These are phyloP conservation scores for Cordia subcordata DNA, from an alignment of 257 asterid genomes.

Conservation along the genomic window DNA sequence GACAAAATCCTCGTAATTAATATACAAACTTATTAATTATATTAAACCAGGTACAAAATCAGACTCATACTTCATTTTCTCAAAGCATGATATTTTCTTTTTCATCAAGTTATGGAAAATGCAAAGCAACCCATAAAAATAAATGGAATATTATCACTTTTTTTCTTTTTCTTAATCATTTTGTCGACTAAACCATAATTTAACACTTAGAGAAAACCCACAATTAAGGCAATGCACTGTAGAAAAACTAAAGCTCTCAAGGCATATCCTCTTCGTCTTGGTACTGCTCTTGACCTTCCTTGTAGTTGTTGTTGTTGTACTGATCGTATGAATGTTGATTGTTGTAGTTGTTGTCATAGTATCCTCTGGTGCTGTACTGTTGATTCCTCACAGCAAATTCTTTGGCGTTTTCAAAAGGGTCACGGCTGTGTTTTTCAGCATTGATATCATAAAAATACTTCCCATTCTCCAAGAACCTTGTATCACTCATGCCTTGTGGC, in stretches of 20 bases:
- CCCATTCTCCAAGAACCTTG: constrained; percentile 63
- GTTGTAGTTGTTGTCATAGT: constrained; percentile 12
- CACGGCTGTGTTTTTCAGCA: constrained; percentile 33
- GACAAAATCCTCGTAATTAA: constrained; percentile 1
- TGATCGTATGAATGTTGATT: constrained; percentile 11
- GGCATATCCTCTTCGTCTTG: constrained; percentile 45
- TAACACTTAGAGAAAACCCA: constrained; percentile 13
- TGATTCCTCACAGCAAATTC: constrained; percentile 19
- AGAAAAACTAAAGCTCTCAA: constrained; percentile 21
- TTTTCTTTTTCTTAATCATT: too few relatives aligned
- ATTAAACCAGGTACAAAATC: constrained; percentile 16
- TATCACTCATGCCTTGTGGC: constrained; percentile 87
- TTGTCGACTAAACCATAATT: constrained; percentile 26
- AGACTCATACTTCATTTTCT: constrained; percentile 18
- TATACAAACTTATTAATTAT: constrained; percentile 38
- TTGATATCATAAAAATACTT: constrained; percentile 45
- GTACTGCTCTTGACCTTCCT: constrained; percentile 9
- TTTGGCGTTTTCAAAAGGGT: constrained; percentile 38
- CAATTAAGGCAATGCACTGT: not conserved
- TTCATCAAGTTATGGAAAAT: not conserved
- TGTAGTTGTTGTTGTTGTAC: constrained; percentile 16
- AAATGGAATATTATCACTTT: constrained; percentile 31
- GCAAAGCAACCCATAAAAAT: constrained; percentile 20
- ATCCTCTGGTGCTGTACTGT: constrained; percentile 23
- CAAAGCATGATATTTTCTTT: constrained; percentile 6